A percentile compares a stretch with the other conserved stretches of the same genome.
Conservation (phyloP, 2,329 filamentous ascomycete genomes). For the Colletotrichum siamense region DNA sequence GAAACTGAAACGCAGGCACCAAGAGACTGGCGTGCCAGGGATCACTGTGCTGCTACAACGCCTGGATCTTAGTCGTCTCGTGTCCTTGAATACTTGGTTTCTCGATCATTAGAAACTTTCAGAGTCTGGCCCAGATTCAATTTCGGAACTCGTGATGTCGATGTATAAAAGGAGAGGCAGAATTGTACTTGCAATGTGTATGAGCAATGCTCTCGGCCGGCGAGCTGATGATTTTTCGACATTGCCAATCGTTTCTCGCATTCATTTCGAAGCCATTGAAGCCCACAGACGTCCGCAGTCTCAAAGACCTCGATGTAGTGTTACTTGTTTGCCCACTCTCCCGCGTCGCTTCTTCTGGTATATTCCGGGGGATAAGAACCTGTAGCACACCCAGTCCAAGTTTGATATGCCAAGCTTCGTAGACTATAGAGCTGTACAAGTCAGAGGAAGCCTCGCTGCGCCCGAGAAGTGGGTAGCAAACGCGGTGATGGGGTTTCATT, state of each 20-base stretch:
- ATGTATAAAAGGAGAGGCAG: background rate
- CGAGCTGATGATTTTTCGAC: accelerated
- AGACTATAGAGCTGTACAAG: background rate
- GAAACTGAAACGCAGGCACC: background rate
- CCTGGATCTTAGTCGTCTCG: no score
- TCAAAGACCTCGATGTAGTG: background rate
- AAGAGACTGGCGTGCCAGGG: accelerated
- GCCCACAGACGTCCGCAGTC: background rate
- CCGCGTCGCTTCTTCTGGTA: background rate
- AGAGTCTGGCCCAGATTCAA: background rate
- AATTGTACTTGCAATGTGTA: background rate
- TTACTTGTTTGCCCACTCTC: background rate
- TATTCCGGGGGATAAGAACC: background rate
- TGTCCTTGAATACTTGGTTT: background rate
- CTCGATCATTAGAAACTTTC: no score
- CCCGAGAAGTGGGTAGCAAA: background rate
- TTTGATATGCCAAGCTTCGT: background rate
- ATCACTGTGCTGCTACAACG: accelerated
- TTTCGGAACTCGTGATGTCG: background rate
- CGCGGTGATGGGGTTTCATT: no score
- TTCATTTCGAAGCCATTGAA: background rate
- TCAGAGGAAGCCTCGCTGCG: accelerated
- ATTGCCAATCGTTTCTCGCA: accelerated
- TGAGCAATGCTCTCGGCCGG: background rate
- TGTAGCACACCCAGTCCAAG: accelerated